phyloP scores from a whole-genome alignment of 2,329 filamentous ascomycete genomes.

The Colletotrichum cordylinicola region DNA sequence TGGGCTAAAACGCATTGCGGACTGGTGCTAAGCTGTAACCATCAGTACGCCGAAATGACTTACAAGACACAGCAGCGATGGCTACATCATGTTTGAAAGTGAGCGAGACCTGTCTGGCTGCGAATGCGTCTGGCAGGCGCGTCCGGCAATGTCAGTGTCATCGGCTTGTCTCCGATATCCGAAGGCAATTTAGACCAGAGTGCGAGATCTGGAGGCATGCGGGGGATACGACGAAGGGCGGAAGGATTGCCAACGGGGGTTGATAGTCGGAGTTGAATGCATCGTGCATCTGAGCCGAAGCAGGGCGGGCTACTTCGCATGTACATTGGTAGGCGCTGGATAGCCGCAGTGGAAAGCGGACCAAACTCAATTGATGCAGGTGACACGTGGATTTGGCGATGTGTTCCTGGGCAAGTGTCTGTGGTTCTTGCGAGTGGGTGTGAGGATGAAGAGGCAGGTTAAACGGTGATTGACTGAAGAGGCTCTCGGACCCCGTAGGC shows the following conservation, averaged over 20 bases:
- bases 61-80: not conserved
- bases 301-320: not conserved
- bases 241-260: not conserved
- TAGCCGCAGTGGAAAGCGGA: not conserved
- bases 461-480: not conserved
- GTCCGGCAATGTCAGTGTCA: not conserved
- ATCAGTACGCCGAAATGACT: not conserved
- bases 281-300: not conserved
- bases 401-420: not conserved
- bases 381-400: constrained; percentile 8
- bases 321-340: not conserved
- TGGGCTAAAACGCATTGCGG: constrained; percentile 1
- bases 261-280: not conserved
- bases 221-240: not conserved
- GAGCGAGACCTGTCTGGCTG: constrained; percentile 5
- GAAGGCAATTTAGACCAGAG: not conserved
- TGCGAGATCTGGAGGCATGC: not conserved
- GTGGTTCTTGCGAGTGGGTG: not conserved
- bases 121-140: not conserved
- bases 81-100: not conserved
- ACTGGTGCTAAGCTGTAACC: not conserved
- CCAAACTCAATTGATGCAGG: constrained; percentile 1
- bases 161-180: not conserved
- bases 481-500: not conserved
- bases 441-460: not conserved